Conservation (phyloP, 345 rosid species). For the Nasturtium officinale region DNA sequence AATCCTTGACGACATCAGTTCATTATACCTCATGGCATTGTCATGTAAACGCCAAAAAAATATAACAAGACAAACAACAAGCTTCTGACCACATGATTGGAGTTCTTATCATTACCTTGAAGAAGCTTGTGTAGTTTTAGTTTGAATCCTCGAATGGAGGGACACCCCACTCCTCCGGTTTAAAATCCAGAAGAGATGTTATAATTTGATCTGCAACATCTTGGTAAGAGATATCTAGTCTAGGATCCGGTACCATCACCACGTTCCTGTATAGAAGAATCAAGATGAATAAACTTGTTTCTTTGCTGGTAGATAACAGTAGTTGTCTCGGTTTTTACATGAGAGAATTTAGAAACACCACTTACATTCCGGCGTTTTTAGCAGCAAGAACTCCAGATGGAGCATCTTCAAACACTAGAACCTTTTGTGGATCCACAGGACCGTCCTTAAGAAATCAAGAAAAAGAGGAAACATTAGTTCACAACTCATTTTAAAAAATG, state of each 20-base stretch:
- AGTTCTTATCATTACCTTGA: constrained; percentile 20
- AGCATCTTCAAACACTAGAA: constrained; percentile 94
- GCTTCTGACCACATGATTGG: constrained; percentile 23
- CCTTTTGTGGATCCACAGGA: constrained; percentile 54
- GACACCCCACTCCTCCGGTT: constrained; percentile 75
- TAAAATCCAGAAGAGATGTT: constrained; percentile 64
- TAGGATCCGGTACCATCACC: constrained; percentile 94
- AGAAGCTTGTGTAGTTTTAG: constrained; percentile 17
- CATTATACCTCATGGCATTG: constrained; percentile 21
- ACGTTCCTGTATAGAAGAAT: constrained; percentile 55
- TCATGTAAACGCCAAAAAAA: constrained; percentile 34
- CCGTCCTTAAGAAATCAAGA: constrained; percentile 56
- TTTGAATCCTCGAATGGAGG: constrained; percentile 62
- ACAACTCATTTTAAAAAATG: neutral
- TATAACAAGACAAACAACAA: constrained; percentile 26
- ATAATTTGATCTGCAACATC: constrained; percentile 74
- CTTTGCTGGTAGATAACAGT: neutral
- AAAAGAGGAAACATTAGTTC: constrained; percentile 1
- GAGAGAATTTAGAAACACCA: constrained; percentile 1
- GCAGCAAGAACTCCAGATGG: constrained; percentile 95
- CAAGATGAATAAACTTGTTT: constrained; percentile 3
- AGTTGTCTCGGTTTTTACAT: neutral
- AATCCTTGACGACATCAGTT: constrained; percentile 30
- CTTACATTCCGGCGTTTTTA: constrained; percentile 93
- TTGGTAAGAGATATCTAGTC: constrained; percentile 71